Evolutionary conservation across 768 basidiomycete species (phyloP), one percentile per base, ranked within the genome.

Genomic region (Mycena chlorophos): DNA sequence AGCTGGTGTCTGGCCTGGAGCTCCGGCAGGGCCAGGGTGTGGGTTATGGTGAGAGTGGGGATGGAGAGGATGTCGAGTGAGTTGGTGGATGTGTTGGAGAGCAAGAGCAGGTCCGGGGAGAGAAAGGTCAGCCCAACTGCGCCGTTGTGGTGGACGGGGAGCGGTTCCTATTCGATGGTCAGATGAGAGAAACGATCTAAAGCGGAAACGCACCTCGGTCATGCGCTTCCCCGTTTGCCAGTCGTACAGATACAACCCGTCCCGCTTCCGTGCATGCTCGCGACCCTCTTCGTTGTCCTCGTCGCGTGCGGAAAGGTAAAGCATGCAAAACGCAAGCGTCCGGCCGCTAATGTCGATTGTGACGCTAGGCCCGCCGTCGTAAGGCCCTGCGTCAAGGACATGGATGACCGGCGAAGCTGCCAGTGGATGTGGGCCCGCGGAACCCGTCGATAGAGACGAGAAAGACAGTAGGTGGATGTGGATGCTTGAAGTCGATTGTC

Each of bases 381-480:
- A 6, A 6, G 20, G 45, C 6, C 6, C 13, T 20, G 27, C 13
- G 13, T 25, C 25, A 25, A 25, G 45, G 26, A 46, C n/a, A n/a
- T 46, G 45, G 12, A 46, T 27, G 45, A 46, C 26, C 13, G 45
- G 45, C 13, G 25, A 25, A 5, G 45, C 45, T 12, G 45, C 45
- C 13, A 23, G 45, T n/a, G 45, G 45, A n/a, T 46, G 45, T 4
- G 45, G 45, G n/a, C n/a, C n/a, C n/a, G n/a, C n/a, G n/a, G n/a
- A n/a, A n/a, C n/a, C n/a, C n/a, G 40, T 42, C 45, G 20, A 27
- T 28, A 26, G 6, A 28, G 45, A 25, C 25, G 45, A 46, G 26
- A 46, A 46, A 13, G 45, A 46, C 22, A 46, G 45, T 25, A 46
- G 45, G 45, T 46, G 45, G 12, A 46, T 27, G 26, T 46, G 23